Conservation (phyloP, 768 basidiomycete genomes). For the Boletus vermiculosoides region DNA sequence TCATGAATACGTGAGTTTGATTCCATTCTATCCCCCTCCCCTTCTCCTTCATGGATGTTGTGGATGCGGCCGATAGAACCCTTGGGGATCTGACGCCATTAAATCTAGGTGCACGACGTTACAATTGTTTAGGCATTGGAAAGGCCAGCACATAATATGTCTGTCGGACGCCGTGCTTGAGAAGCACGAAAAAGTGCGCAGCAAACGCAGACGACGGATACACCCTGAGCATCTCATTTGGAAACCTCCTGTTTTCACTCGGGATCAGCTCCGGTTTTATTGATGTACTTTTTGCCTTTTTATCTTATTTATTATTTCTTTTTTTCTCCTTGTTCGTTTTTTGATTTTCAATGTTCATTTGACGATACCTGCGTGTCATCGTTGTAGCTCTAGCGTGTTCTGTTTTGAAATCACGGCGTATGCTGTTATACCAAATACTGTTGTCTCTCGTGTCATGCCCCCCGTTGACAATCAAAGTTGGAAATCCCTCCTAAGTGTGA, state of each 20-base stretch:
- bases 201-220: conserved; percentile 77
- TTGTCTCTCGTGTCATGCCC: conserved; percentile 2
- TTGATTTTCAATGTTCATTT: neutral
- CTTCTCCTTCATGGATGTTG: neutral
- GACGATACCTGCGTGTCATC: conserved; percentile 9
- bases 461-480: neutral
- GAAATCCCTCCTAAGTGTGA: conserved; percentile 6
- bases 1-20: conserved; percentile 94
- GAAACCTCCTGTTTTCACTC: conserved; percentile 94
- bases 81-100: conserved; percentile 12
- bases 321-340: neutral
- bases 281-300: conserved; percentile 13
- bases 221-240: conserved; percentile 79
- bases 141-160: conserved; percentile 91
- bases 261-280: conserved; percentile 80
- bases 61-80: neutral
- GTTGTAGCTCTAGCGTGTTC: conserved; percentile 28
- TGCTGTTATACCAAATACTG: conserved; percentile 12
- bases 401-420: conserved; percentile 11
- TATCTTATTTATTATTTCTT: neutral
- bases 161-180: conserved; percentile 89
- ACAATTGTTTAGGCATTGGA: conserved; percentile 94
- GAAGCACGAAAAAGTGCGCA: conserved; percentile 80
- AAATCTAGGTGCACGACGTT: conserved; percentile 80
- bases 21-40: conserved; percentile 5